Evolutionary conservation across 345 rosid species (phyloP).

Genomic region (Combretum micranthum): DNA sequence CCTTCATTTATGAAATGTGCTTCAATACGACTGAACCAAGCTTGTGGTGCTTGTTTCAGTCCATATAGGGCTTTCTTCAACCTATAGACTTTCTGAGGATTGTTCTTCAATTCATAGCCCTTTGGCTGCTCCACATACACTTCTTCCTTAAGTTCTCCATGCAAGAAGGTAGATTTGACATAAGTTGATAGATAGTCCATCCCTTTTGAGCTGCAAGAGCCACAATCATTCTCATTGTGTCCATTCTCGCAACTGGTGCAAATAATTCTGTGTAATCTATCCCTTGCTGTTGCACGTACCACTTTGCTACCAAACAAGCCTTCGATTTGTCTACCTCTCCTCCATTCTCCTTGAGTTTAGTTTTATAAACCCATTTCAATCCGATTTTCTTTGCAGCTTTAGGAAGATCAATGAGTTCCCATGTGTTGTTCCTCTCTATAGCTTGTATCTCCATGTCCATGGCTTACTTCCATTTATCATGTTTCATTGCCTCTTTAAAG

Average conservation of each 20-base stretch:
- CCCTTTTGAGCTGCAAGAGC: too few relatives aligned
- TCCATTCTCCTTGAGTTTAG: neutral
- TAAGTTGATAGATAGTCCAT: neutral
- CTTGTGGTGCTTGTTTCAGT: neutral
- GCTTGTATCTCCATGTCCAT: neutral
- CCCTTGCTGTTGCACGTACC: neutral
- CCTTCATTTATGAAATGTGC: neutral
- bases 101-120: neutral
- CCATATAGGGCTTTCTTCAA: slow-evolving; percentile 4
- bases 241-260: neutral
- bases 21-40: slow-evolving; percentile 1
- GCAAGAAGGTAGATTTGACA: neutral
- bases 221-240: neutral
- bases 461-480: neutral
- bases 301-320: neutral
- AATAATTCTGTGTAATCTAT: neutral
- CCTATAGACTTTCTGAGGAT: neutral
- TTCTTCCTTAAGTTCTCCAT: slow-evolving; percentile 1
- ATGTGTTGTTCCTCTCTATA: slow-evolving; percentile 2
- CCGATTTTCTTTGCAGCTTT: neutral
- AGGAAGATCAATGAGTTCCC: neutral
- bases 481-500: neutral
- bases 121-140: neutral
- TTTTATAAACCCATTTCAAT: slow-evolving; percentile 4
- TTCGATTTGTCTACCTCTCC: neutral